These are phyloP conservation scores for Aurantiochytrium sp. DNA, from an alignment of 108 stramenopile species.

Conservation along the genomic window DNA sequence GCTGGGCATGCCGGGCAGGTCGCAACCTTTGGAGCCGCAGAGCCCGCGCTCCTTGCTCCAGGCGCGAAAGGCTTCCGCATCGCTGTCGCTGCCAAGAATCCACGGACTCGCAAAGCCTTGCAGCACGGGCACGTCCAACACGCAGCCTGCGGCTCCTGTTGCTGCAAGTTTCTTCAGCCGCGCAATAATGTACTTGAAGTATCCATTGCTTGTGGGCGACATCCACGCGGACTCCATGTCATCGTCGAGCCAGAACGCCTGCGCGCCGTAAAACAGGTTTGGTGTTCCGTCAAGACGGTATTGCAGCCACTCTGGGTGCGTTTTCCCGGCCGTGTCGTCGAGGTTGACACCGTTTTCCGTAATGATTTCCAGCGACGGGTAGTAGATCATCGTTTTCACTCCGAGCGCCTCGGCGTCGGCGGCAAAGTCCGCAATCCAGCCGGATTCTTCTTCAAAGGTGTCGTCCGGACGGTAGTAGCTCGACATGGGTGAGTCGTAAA, in stretches of 20 bases:
- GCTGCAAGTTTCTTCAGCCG: background rate
- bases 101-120: background rate
- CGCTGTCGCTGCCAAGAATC: background rate
- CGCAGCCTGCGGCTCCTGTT: background rate
- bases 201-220: background rate
- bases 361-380: slow-evolving; percentile 10
- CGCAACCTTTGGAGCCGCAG: background rate
- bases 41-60: background rate
- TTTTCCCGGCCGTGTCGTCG: background rate
- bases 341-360: background rate
- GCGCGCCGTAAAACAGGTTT: background rate
- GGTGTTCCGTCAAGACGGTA: background rate
- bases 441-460: background rate
- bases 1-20: background rate
- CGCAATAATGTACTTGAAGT: background rate
- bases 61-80: background rate
- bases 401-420: background rate
- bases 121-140: background rate
- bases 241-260: background rate
- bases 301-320: slow-evolving; percentile 13
- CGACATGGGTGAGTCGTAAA: background rate
- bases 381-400: background rate
- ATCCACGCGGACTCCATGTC: background rate
- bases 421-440: background rate
- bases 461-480: background rate